Evolutionary conservation across 768 basidiomycete species (phyloP).

Genomic region (Mycena olivaceomarginata): DNA sequence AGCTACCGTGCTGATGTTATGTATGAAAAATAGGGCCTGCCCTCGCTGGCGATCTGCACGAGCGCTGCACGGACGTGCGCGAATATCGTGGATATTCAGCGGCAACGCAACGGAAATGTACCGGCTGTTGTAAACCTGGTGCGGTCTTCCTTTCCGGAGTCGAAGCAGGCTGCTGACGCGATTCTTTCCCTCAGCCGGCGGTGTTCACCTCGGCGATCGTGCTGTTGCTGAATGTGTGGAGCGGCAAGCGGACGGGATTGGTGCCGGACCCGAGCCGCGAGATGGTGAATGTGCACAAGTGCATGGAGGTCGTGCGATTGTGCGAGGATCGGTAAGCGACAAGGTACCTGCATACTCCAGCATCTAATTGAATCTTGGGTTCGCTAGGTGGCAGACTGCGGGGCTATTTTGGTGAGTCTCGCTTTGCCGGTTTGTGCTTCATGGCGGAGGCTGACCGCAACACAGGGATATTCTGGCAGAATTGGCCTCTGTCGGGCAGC

Average conservation of each 20-base stretch:
- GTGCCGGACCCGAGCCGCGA: constrained; percentile 70
- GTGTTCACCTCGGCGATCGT: constrained; percentile 69
- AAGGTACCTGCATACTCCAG: not conserved
- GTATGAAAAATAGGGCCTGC: constrained; percentile 57
- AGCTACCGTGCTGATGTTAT: no score
- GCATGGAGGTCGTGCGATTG: constrained; percentile 68
- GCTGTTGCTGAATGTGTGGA: constrained; percentile 82
- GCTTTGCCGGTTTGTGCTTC: no score
- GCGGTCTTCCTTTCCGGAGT: constrained; percentile 2
- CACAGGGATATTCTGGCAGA: constrained; percentile 48
- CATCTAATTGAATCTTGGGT: not conserved
- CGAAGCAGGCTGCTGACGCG: not conserved
- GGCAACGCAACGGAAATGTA: constrained; percentile 55
- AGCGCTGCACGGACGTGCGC: constrained; percentile 88
- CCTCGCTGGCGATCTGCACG: constrained; percentile 88
- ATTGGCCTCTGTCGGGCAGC: constrained; percentile 45
- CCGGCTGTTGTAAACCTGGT: constrained; percentile 58
- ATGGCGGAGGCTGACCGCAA: not conserved
- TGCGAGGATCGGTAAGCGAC: constrained; percentile 61
- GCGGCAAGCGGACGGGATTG: constrained; percentile 69
- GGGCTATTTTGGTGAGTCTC: not conserved
- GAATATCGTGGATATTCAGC: constrained; percentile 78
- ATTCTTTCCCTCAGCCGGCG: constrained; percentile 50
- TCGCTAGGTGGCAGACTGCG: not conserved
- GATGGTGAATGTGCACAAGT: constrained; percentile 76